These are phyloP conservation scores for Lactuca saligna DNA, from an alignment of 129 eudicot species.

Conservation along the genomic window DNA sequence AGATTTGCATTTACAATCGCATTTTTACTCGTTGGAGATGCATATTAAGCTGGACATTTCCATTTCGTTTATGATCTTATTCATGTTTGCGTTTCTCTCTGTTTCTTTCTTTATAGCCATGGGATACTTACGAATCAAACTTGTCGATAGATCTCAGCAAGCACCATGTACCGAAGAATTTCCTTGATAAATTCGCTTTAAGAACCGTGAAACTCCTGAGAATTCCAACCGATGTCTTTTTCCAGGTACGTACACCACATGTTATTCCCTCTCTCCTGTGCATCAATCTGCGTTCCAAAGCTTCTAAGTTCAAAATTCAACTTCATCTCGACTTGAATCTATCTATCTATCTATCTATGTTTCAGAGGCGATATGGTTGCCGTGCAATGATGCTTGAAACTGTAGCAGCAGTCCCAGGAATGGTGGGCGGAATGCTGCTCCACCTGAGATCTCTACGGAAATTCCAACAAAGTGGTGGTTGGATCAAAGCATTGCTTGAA, in stretches of 20 bases:
- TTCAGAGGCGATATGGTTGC: slow-evolving; percentile 93
- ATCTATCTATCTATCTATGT: not conserved
- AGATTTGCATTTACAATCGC: not conserved
- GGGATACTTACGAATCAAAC: slow-evolving; percentile 83
- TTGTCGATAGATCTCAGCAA: slow-evolving; percentile 78
- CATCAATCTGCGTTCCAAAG: not conserved
- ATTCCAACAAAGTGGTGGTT: slow-evolving; percentile 93
- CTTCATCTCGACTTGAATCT: not conserved
- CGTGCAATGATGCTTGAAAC: slow-evolving; percentile 99
- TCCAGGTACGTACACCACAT: slow-evolving; percentile 47
- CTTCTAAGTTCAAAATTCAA: not conserved
- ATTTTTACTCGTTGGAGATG: slow-evolving; percentile 1
- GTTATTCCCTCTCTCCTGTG: not conserved
- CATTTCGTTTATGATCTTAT: slow-evolving; percentile 8
- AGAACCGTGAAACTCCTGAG: slow-evolving; percentile 87
- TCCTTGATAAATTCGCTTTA: slow-evolving; percentile 76
- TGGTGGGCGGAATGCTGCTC: slow-evolving; percentile 97
- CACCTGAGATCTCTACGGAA: slow-evolving; percentile 87
- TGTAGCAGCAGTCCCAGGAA: slow-evolving; percentile 97
- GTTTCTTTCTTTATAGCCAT: slow-evolving; percentile 61
- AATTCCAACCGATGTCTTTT: slow-evolving; percentile 79
- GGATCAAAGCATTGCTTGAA: slow-evolving; percentile 97
- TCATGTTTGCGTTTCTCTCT: not conserved
- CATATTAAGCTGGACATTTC: not conserved
- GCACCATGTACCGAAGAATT: slow-evolving; percentile 90